phyloP scores from a whole-genome alignment of 192 early-diverging fungal species.

The Diversispora eburnea region DNA sequence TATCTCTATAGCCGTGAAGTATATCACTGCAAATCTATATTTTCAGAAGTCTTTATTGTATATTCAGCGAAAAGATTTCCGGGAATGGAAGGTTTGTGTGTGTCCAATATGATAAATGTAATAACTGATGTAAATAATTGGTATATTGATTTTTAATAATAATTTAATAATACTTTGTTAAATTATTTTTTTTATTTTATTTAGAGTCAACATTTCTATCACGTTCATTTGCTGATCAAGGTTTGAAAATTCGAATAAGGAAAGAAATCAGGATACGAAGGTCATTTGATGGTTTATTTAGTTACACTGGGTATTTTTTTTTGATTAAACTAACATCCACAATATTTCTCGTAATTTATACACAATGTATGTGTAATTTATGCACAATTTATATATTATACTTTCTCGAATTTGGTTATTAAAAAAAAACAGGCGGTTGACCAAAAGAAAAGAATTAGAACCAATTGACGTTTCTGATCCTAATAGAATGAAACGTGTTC shows the following conservation, averaged over 20 bases:
- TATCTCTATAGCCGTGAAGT: conserved; percentile 56
- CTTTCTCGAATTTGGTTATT: background rate
- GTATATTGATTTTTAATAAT: too few species aligned
- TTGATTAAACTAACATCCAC: too few species aligned
- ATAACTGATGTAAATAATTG: too few species aligned
- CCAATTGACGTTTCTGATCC: background rate
- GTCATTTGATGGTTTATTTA: conserved; percentile 21
- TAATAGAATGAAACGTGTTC: background rate
- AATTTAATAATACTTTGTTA: too few species aligned
- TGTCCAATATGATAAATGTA: too few species aligned
- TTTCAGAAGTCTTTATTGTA: conserved; percentile 80
- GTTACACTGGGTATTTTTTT: too few species aligned
- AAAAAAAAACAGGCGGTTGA: background rate
- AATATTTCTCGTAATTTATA: too few species aligned
- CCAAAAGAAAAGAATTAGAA: background rate
- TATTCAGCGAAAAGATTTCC: conserved; percentile 96
- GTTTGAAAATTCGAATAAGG: conserved; percentile 89
- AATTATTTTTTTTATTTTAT: background rate
- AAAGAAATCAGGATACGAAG: conserved; percentile 70
- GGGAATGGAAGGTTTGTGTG: conserved; percentile 74
- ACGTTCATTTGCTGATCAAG: conserved; percentile 93
- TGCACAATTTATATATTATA: background rate
- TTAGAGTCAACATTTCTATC: conserved; percentile 83
- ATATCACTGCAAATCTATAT: conserved; percentile 84
- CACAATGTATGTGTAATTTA: too few species aligned